A percentile compares a stretch with the other conserved stretches of the same genome.
Evolutionary conservation across 352 stramenopile genomes (phyloP).

Genomic region (Phytopythium oedochilum): DNA sequence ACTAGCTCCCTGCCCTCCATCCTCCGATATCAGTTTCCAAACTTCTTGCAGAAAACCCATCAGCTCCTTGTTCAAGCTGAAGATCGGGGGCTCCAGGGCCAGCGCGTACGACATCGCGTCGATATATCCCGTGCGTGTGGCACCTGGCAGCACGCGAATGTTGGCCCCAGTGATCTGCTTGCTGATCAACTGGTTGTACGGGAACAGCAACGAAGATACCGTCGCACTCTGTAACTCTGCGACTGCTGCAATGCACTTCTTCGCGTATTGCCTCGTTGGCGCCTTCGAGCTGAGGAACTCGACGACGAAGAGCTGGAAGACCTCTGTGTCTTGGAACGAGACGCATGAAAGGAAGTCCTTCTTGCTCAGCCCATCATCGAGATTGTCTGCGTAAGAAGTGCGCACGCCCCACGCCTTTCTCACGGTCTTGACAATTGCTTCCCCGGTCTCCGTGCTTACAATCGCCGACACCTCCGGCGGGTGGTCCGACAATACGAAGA

Average conservation of each 20-base stretch:
- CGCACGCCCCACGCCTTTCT: conserved; percentile 52
- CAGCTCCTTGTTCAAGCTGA: conserved; percentile 80
- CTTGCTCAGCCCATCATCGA: conserved; percentile 32
- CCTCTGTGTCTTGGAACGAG: conserved; percentile 79
- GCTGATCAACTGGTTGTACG: conserved; percentile 80
- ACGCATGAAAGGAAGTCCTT: conserved; percentile 68
- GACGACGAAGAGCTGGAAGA: conserved; percentile 87
- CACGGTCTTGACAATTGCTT: conserved; percentile 52
- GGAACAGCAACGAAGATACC: conserved; percentile 64
- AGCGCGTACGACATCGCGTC: conserved; percentile 83
- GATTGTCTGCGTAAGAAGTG: conserved; percentile 26
- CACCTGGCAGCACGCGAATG: conserved; percentile 61
- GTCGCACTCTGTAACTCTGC: conserved; percentile 52
- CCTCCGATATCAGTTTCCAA: conserved; percentile 81
- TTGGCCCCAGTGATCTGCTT: conserved; percentile 84
- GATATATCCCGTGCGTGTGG: conserved; percentile 74
- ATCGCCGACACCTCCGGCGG: conserved; percentile 76
- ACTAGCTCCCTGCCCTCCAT: conserved; percentile 13
- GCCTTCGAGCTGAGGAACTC: conserved; percentile 78
- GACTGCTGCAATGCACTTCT: conserved; percentile 60
- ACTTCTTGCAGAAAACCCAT: conserved; percentile 85
- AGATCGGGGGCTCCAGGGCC: conserved; percentile 71
- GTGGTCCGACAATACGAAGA: conserved; percentile 87
- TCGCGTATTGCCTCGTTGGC: conserved; percentile 62
- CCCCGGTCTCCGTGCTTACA: conserved; percentile 67